Base-by-base conservation (phyloP, 2,329 filamentous ascomycete genomes). In the Diplodia mutila region DNA sequence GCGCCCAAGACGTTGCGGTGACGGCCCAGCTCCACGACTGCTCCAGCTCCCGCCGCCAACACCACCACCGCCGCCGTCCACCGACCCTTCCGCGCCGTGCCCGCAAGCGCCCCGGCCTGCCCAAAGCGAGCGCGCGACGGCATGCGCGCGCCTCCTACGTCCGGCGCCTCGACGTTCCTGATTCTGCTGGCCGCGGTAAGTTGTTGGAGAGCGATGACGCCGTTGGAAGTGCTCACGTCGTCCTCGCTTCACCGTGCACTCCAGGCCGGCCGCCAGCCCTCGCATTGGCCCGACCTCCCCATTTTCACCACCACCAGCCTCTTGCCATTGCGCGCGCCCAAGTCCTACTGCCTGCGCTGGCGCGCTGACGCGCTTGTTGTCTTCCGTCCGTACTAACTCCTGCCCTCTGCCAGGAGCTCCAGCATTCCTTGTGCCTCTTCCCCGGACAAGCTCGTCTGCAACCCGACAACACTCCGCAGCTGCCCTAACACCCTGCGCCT, bases 261-360 rank as follows among this genome's bases (percentile, higher is more conserved):
- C 61, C 52, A 66, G 39, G 52, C 64, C 64, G 32, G 57, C 57
- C 57, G 57, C 57, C 57, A 61, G 57, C 57, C 25, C 55, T 21
- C 61, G 61, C 14, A 66, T 66, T 66, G 64, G 53, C 54, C 64
- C 64, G 64, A 59, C 64, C 64, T 66, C 64, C 64, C 64, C 64
- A 66, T 59, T 66, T 66, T 66, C 59, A 63, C 59, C 59, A 66
- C 42, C 42, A 21, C 64, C 64, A 66, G 53, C 64, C 64, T 66
- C 64, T 65, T 66, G 64, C 53, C 64, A 63, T 63, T 66, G 64
- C 53, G 63, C 63, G 52, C 63, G 51, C 27, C 25, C 42, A 34
- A 16, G 46, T n/a, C 23, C 46, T 65, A 42, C 64, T 66, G 64
- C 29, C 42, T 57, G 61, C 61, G 12, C 34, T 54, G 61, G 61